Base-by-base conservation (phyloP, 257 asterid genomes). In the Ballota nigra region DNA sequence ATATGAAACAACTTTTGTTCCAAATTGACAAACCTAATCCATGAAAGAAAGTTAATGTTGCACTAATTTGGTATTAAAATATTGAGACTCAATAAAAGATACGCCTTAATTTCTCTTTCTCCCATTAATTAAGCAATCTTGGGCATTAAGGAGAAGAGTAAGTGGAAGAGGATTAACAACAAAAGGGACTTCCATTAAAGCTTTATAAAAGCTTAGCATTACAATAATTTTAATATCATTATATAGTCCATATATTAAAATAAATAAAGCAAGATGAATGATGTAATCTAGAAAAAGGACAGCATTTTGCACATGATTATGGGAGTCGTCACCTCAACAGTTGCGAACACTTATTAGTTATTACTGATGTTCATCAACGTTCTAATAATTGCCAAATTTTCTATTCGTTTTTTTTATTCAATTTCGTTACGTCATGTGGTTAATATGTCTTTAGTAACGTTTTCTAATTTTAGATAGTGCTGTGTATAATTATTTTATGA, bases 241-340 rank as follows among this genome's bases (percentile, higher is more conserved):
- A 47, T 28, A n/a, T 5, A 34, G n/a, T 16, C 10, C 3, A 47
- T 6, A 11, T 11, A 57, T 53, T 3, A 23, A 24, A 22, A 23
- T 26, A 36, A 4, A 51, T 63, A 71, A 60, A 19, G 56, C 15
- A 13, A 26, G 63, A 57, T 74, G 83, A 74, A 57, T 74, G 83
- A 74, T 66, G 83, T 61, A 75, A 71, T 75, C 66, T 71, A n/a
- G 61, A 40, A 52, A 60, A 52, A 9, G 36, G 59, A 9, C 6
- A 52, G 29, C 29, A 52, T 52, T 43, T 52, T 52, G 59, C 59
- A 52, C 59, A 52, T 52, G 59, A 19, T 18, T 52, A 18, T 52
- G 28, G 9, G 59, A 52, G 15, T 52, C 59, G 59, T 52, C 59
- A 52, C 59, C 15, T 7, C 59, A 8, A 52, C 59, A 52, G 15